Evolutionary conservation across 2,329 filamentous ascomycete genomes (phyloP), one percentile per base, ranked within the genome.

Genomic region (Fusarium temperatum): DNA sequence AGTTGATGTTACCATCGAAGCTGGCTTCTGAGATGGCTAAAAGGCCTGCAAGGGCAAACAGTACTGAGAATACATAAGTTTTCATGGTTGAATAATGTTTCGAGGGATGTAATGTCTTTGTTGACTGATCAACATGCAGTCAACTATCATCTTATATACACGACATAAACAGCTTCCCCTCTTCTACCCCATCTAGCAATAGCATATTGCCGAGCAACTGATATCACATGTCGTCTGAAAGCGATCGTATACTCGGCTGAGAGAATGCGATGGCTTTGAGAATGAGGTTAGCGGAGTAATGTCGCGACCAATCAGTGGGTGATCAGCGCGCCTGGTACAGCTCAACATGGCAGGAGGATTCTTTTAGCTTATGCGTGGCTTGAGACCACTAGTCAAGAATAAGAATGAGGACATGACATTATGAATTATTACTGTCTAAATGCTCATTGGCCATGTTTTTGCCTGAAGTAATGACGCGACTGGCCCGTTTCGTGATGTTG

Each of bases 1-100:
- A 65, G 24, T 65, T 65, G 20, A 65, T 65, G 28, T 65, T 65
- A 9, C 30, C 38, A 11, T 53, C 45, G 3, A 65, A 65, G 20
- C 56, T 65, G 5, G 62, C 56, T 5, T 7, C 28, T 3, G 62
- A 50, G 24, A 44, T 22, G 9, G 1, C 17, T 5, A 39, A 13
- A 2, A 18, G 1, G 5, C 2, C 3, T 13, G 18, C 3, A 22
- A 47, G 15, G 4, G n/a, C 13, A 12, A 18, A 1, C 0, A 50
- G 10, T 1, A 36, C 14, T 17, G 55, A 28, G 11, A 28, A 17
- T 1, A 10, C 1, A 28, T 26, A 28, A 1, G 6, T 26, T 3
- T 14, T 13, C 30, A 50, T 58, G n/a, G 4, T 28, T 13, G 5
- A 7, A 54, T n/a, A 14, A 13, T 11, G n/a, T 28, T 39, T 8